Evolutionary conservation across 2,329 filamentous ascomycete genomes (phyloP).

Genomic region (Aspergillus nomiae): DNA sequence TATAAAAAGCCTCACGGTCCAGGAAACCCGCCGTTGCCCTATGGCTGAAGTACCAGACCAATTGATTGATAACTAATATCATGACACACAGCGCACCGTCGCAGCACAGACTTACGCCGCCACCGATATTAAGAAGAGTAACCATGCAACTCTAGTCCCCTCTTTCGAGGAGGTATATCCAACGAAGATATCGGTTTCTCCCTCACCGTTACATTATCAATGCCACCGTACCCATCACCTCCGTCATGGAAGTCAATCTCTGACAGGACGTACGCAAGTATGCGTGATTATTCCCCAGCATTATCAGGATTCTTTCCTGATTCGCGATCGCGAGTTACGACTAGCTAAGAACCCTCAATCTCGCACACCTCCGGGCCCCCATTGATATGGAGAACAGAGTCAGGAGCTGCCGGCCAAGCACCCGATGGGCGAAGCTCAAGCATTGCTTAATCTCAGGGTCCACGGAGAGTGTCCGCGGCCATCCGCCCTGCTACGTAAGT

Average conservation of each 20-base stretch:
- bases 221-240: neutral
- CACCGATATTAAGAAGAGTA: neutral
- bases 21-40: neutral
- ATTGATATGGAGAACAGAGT: neutral
- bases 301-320: neutral
- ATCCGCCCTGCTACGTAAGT: neutral
- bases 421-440: neutral
- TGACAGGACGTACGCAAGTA: neutral
- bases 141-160: neutral
- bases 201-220: conserved; percentile 1
- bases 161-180: neutral
- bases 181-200: neutral
- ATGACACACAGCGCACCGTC: neutral
- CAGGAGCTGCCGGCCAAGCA: neutral
- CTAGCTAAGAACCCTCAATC: neutral
- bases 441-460: conserved; percentile 3
- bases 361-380: neutral
- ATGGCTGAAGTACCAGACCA: neutral
- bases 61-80: neutral
- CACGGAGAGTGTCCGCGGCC: neutral
- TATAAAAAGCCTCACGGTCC: neutral
- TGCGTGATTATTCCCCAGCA: neutral
- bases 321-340: neutral
- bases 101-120: neutral
- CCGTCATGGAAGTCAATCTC: neutral